phyloP scores from a whole-genome alignment of 164 flowering plant genomes.

The Platanus orientalis region DNA sequence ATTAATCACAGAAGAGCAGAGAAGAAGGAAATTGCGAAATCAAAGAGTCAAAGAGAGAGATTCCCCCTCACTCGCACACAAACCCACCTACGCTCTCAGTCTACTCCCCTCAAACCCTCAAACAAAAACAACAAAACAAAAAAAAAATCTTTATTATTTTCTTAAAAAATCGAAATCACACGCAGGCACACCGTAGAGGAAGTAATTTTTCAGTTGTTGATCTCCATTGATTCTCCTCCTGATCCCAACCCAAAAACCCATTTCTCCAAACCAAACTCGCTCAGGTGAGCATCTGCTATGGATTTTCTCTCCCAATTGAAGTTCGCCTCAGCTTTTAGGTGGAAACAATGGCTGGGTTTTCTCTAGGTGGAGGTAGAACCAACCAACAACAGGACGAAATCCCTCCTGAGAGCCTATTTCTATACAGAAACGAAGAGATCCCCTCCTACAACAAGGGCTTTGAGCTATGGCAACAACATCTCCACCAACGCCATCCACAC shows the following conservation, averaged over 20 bases:
- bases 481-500: conserved; percentile 18
- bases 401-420: conserved; percentile 25
- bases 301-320: conserved; percentile 34
- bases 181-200: too few relatives aligned
- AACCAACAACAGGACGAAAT: conserved; percentile 13
- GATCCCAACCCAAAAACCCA: neutral
- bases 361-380: conserved; percentile 12
- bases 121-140: neutral
- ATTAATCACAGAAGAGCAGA: too few relatives aligned
- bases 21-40: too few relatives aligned
- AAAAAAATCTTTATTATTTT: too few relatives aligned
- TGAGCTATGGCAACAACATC: conserved; percentile 51
- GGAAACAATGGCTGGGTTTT: conserved; percentile 55
- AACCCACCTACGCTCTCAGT: too few relatives aligned
- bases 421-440: conserved; percentile 46
- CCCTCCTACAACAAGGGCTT: conserved; percentile 36
- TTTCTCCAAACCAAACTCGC: neutral
- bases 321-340: conserved; percentile 14
- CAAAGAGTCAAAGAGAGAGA: too few relatives aligned
- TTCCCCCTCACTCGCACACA: too few relatives aligned
- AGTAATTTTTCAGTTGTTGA: too few relatives aligned
- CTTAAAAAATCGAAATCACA: too few relatives aligned
- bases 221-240: neutral
- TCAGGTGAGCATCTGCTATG: conserved; percentile 30
- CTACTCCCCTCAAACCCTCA: too few relatives aligned